Evolutionary conservation across 345 rosid species (phyloP).

Genomic region (Salix brachista): DNA sequence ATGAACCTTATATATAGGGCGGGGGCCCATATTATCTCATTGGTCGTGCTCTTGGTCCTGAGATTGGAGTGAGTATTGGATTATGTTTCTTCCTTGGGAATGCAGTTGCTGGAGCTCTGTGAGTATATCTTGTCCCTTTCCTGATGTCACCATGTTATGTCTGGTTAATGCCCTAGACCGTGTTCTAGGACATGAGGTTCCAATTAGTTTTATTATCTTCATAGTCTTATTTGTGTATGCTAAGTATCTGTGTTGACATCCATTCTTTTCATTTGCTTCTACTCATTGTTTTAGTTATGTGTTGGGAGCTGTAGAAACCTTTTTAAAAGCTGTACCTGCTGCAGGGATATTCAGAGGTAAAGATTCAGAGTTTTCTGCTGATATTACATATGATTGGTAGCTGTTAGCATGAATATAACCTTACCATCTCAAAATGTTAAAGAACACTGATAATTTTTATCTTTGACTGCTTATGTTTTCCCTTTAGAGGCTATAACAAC

Average conservation of each 20-base stretch:
- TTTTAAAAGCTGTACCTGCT: conserved; percentile 89
- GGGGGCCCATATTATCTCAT: conserved; percentile 99
- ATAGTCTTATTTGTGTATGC: conserved; percentile 1
- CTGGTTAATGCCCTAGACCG: conserved; percentile 5
- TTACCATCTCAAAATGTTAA: not conserved
- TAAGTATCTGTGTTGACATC: not conserved
- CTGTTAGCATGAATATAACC: not conserved
- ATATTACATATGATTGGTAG: not conserved
- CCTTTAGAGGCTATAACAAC: conserved; percentile 66
- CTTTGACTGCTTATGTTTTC: conserved; percentile 12
- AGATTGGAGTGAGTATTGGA: conserved; percentile 99
- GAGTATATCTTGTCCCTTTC: conserved; percentile 38
- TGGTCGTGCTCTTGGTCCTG: conserved; percentile 99
- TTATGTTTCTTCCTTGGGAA: conserved; percentile 98
- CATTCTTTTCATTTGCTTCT: conserved; percentile 9
- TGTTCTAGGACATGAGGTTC: conserved; percentile 1
- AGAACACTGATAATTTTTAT: conserved; percentile 12
- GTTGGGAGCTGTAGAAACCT: conserved; percentile 99
- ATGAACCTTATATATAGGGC: conserved; percentile 44
- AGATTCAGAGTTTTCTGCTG: conserved; percentile 9
- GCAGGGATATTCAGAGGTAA: conserved; percentile 95
- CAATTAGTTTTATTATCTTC: conserved; percentile 2
- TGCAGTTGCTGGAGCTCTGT: conserved; percentile 99
- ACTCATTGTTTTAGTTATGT: conserved; percentile 60
- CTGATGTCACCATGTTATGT: conserved; percentile 6